These are phyloP conservation scores for Tilletia indica DNA, from an alignment of 1,284 basidiomycete genomes.

Conservation along the genomic window DNA sequence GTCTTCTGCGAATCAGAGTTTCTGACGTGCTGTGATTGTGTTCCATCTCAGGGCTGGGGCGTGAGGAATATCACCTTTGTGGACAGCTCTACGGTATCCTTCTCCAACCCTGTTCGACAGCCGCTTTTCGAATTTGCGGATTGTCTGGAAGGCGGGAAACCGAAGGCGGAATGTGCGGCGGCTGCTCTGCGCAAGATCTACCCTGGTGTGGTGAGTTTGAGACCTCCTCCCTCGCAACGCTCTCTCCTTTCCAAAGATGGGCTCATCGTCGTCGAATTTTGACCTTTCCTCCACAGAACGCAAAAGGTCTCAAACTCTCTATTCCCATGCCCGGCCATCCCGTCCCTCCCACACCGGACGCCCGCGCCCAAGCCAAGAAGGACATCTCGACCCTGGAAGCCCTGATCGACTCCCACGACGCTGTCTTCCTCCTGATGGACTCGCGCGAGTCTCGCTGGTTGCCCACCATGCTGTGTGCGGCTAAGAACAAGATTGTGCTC, in stretches of 20 bases:
- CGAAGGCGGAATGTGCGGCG: conserved; percentile 89
- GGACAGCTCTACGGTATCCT: conserved; percentile 85
- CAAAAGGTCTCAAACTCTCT: conserved; percentile 70
- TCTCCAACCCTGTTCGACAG: conserved; percentile 94
- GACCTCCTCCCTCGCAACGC: neutral
- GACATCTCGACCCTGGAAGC: conserved; percentile 73
- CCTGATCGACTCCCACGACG: conserved; percentile 81
- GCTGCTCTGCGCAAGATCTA: conserved; percentile 82
- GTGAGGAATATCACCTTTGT: conserved; percentile 88
- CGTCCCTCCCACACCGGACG: conserved; percentile 62
- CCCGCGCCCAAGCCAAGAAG: conserved; percentile 63
- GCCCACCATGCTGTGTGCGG: conserved; percentile 80
- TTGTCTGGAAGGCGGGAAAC: conserved; percentile 86
- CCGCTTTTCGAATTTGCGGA: conserved; percentile 93
- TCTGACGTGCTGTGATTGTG: neutral
- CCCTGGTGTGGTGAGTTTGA: conserved; percentile 75
- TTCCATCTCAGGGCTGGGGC: conserved; percentile 67
- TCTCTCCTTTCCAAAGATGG: too few species aligned
- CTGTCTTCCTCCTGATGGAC: conserved; percentile 92
- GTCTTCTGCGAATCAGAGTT: neutral
- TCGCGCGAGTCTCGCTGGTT: conserved; percentile 93
- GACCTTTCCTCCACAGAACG: conserved; percentile 62
- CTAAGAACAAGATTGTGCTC: conserved; percentile 78
- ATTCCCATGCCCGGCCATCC: conserved; percentile 99
- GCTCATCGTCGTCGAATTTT: too few species aligned